phyloP scores from a whole-genome alignment of 768 basidiomycete genomes.

The Macrolepiota dolichaula region DNA sequence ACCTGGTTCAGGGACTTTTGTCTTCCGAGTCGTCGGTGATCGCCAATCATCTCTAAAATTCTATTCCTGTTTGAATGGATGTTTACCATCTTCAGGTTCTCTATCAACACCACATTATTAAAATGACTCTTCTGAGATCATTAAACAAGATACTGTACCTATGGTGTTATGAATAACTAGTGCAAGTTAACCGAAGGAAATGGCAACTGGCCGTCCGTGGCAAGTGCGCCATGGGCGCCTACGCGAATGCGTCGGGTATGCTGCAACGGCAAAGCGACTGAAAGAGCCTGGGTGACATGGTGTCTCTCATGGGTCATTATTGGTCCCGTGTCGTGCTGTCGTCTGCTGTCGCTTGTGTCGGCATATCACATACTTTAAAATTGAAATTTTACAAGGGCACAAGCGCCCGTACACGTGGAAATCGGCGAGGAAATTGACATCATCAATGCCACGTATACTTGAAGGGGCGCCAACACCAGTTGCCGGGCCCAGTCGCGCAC shows the following conservation, averaged over 20 bases:
- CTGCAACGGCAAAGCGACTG: too few species aligned
- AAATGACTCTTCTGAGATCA: not conserved
- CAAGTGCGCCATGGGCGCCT: not conserved
- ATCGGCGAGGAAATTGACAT: not conserved
- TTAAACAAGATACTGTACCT: not conserved
- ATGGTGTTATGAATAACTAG: not conserved
- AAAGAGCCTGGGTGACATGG: too few species aligned
- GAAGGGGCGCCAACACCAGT: not conserved
- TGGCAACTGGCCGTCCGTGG: too few species aligned
- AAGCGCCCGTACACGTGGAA: not conserved
- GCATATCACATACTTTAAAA: too few species aligned
- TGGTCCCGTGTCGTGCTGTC: too few species aligned
- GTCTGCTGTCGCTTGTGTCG: too few species aligned
- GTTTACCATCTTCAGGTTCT: not conserved
- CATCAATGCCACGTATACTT: not conserved
- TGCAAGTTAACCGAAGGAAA: not conserved
- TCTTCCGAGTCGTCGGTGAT: not conserved
- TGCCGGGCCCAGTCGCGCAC: not conserved
- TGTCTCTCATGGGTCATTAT: too few species aligned
- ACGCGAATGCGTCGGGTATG: too few species aligned
- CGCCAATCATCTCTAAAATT: slow-evolving; percentile 7
- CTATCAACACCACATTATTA: not conserved
- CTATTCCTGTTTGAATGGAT: not conserved
- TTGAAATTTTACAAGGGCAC: not conserved
- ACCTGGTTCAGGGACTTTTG: not conserved